Conservation (phyloP, 164 flowering plant genomes). For the Warburgia ugandensis region DNA sequence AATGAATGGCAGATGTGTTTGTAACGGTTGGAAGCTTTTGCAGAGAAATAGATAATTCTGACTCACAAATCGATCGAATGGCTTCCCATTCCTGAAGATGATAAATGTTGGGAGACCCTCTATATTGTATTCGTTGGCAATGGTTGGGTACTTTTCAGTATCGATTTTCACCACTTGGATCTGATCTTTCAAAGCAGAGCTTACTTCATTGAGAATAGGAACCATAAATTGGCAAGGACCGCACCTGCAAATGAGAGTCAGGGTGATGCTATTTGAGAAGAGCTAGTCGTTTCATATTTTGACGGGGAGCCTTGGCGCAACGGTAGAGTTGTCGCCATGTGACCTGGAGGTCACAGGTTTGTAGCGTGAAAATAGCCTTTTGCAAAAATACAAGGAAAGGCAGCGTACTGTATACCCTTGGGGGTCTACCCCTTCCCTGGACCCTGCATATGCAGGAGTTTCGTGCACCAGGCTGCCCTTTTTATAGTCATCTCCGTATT, state of each 20-base stretch:
- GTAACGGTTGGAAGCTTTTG: not conserved
- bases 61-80: constrained; percentile 86
- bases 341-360: too few relatives aligned
- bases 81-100: constrained; percentile 77
- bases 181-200: constrained; percentile 47
- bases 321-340: not conserved
- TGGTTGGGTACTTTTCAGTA: constrained; percentile 80
- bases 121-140: constrained; percentile 65
- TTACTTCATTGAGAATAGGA: constrained; percentile 70
- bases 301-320: not conserved
- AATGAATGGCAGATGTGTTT: not conserved
- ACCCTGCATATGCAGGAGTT: not conserved
- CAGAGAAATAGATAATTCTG: not conserved
- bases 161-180: constrained; percentile 86
- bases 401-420: too few relatives aligned
- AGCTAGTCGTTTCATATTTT: not conserved
- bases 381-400: too few relatives aligned
- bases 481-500: not conserved
- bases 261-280: not conserved
- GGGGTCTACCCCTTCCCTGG: not conserved
- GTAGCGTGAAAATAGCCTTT: too few relatives aligned
- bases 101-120: constrained; percentile 89
- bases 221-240: constrained; percentile 97
- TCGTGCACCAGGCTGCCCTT: not conserved
- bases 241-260: constrained; percentile 57